Evolutionary conservation across 176 grass and related monocot genomes (phyloP), one percentile per base, ranked within the genome.

Genomic region (Phyllostachys edulis): DNA sequence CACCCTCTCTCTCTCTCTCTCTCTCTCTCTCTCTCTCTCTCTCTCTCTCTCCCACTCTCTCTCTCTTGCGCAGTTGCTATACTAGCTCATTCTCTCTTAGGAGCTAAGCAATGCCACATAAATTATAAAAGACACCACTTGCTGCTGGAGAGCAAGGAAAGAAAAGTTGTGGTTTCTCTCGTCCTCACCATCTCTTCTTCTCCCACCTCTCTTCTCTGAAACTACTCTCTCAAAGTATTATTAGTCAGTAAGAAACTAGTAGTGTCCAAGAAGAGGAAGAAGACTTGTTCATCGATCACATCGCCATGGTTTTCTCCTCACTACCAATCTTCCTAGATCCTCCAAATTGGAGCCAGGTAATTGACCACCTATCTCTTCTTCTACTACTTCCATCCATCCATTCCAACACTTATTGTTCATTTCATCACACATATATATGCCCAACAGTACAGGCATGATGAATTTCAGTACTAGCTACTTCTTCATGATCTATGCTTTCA

Each of bases 301-400:
- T 14, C 42, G 8, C 56, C 82, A 99, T 99, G 97, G 93, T 96
- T 71, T 99, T 99, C 77, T 92, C 97, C 60, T 99, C 97, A 47
- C 83, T 96, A 74, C 90, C 93, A 46, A 84, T 92, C 78, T 96
- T 92, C 91, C 86, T 90, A 73, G 97, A 99, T 45, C 93, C 93
- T 73, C 93, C 88, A 46, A 96, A 86, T 85, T 99, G 97, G 97
- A 90, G 79, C 66, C 97, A 99, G 97, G 97, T 99, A 86, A 79
- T 63, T 36, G 23, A 18, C 6, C 10, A 45, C 59, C 3, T 65
- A 2, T 15, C 41, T 55, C 59, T 10, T 20, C 20, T 57, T 20
- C 52, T 55, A 55, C 55, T 4, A 57, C 55, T 41, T 47, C 17
- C 41, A 47, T 45, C 17, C 41, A 47, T 45, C 20, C 29, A 23